These are phyloP conservation scores for Pyronema omphalodes DNA, from an alignment of 495 filamentous ascomycete genomes.

Conservation along the genomic window DNA sequence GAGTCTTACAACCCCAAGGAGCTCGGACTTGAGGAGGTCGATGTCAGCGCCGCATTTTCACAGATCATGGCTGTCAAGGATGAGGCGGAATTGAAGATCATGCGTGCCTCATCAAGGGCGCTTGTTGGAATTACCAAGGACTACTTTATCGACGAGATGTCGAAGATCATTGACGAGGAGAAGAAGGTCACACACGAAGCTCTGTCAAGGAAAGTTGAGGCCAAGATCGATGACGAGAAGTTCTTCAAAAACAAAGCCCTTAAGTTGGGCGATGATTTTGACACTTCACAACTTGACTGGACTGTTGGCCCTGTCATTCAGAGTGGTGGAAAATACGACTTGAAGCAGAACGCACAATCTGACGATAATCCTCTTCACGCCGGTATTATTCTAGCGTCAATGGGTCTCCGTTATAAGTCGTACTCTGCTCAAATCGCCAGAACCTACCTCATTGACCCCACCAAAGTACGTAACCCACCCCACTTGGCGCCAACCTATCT, in stretches of 20 bases:
- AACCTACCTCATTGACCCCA: conserved; percentile 92
- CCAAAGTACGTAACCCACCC: conserved; percentile 34
- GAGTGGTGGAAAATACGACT: conserved; percentile 86
- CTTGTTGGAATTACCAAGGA: conserved; percentile 81
- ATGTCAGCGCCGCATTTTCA: conserved; percentile 67
- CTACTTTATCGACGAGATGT: conserved; percentile 97
- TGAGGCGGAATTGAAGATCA: conserved; percentile 79
- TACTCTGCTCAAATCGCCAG: conserved; percentile 80
- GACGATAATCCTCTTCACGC: conserved; percentile 76
- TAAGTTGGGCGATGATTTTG: conserved; percentile 71
- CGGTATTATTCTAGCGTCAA: conserved; percentile 76
- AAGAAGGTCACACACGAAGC: conserved; percentile 86
- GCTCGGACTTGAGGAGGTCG: conserved; percentile 75
- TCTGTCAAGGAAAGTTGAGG: conserved; percentile 64
- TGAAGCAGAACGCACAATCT: conserved; percentile 54
- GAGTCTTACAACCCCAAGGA: conserved; percentile 53
- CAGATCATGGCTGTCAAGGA: conserved; percentile 83
- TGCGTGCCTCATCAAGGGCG: conserved; percentile 81
- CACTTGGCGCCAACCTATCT: not conserved
- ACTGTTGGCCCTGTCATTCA: conserved; percentile 78
- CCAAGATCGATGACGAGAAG: conserved; percentile 77
- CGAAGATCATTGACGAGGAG: conserved; percentile 76
- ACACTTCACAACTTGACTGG: conserved; percentile 86
- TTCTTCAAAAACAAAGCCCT: conserved; percentile 70
- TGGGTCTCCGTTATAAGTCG: conserved; percentile 84